Evolutionary conservation across 352 stramenopile species (phyloP), one percentile per base, ranked within the genome.

Genomic region (Phytopythium ostracodes): DNA sequence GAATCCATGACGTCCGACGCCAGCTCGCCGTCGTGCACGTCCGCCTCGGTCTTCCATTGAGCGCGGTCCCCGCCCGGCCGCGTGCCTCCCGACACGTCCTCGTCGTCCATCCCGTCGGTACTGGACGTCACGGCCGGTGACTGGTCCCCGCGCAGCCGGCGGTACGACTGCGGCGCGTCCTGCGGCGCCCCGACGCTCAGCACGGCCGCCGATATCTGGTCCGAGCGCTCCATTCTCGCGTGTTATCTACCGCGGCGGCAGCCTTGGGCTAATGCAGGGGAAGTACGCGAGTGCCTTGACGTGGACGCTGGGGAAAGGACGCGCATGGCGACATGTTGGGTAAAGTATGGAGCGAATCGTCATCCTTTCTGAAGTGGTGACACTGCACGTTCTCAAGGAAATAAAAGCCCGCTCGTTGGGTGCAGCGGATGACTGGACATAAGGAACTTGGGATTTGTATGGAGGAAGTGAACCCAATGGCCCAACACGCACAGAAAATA

Each of bases 31-130:
- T 49, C 38, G 5, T n/a, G 4, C 22, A 38, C 25, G 14, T 4
- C 33, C 11, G 52, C 33, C 35, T 59, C 52, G 52, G 33, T 14
- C 33, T 59, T 59, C 20, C n/a, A 47, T 35, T 59, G 52, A 9
- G 22, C 46, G 24, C 42, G 18, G 14, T 47, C 38, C 12, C 43
- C n/a, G 43, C 43, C 33, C 31, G 31, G 31, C 4, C 31, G 31
- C 31, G 31, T 36, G 31, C 31, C 31, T n/a, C 44, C 44, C 11
- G 46, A 52, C 31, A 35, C 12, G 35, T 47, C 33, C 25, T 20
- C 52, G 20, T 38, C 52, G 6, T n/a, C n/a, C n/a, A n/a, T n/a
- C n/a, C n/a, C n/a, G n/a, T 15, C 52, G 9, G 52, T 47, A 35
- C 52, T 59, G 14, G 52, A 59, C 35, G 52, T 56, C 25, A 27